Evolutionary conservation across 345 rosid species (phyloP).

Genomic region (Syzygium oleosum): DNA sequence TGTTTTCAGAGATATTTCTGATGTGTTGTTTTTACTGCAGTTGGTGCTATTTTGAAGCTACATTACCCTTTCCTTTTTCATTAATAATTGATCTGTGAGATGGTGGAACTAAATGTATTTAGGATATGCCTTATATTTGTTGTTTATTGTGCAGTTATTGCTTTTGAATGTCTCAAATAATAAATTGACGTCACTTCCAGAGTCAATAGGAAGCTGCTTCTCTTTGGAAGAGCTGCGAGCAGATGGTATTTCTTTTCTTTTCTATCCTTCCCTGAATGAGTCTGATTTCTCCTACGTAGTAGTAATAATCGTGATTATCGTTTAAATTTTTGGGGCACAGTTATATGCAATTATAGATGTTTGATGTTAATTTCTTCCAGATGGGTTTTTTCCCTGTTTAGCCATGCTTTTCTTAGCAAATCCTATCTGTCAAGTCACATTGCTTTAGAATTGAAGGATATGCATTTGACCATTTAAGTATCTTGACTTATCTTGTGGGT

Average conservation of each 20-base stretch:
- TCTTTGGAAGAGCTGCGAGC: conserved; percentile 93
- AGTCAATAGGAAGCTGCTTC: conserved; percentile 90
- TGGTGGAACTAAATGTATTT: background rate
- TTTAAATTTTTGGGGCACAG: background rate
- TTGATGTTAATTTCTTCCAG: background rate
- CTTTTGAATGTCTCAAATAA: conserved; percentile 84
- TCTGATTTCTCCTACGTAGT: background rate
- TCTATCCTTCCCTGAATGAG: background rate
- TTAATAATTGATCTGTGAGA: conserved; percentile 1
- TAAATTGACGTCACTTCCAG: conserved; percentile 85
- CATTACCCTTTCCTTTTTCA: background rate
- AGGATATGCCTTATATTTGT: background rate
- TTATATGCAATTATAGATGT: background rate
- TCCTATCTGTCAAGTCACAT: background rate
- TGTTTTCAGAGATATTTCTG: background rate
- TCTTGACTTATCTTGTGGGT: background rate
- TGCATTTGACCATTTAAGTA: background rate
- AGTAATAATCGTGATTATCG: background rate
- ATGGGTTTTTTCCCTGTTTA: background rate
- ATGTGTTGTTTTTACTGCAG: background rate
- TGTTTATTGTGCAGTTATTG: conserved; percentile 54
- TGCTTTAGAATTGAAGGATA: background rate
- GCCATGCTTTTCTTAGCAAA: background rate
- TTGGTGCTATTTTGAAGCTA: background rate
- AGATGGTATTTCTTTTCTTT: conserved; percentile 43